phyloP scores from a whole-genome alignment of 176 grass and related monocot genomes.

The Elymus sibiricus region DNA sequence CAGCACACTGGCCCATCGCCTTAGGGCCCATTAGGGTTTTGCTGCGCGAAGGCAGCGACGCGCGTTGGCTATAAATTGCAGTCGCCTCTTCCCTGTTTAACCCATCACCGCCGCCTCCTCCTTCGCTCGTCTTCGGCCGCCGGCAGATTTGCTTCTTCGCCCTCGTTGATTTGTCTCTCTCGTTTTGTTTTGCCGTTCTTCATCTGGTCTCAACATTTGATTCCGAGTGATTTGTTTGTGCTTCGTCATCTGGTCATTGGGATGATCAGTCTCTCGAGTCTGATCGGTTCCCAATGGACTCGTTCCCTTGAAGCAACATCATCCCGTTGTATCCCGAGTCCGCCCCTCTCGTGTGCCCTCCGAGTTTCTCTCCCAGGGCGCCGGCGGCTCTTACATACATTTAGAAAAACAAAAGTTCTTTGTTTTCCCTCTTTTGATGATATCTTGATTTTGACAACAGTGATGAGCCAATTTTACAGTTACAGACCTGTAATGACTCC shows the following conservation, averaged over 20 bases:
- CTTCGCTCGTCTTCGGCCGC: background rate
- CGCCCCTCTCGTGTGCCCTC: conserved; percentile 18
- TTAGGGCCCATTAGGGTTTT: conserved; percentile 50
- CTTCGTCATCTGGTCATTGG: conserved; percentile 89
- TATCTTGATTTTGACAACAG: background rate
- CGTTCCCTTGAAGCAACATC: conserved; percentile 90
- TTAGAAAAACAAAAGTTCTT: background rate
- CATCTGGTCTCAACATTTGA: background rate
- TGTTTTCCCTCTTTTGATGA: too few relatives aligned
- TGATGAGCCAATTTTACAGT: conserved; percentile 39
- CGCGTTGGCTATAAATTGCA: conserved; percentile 21
- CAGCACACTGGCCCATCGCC: background rate
- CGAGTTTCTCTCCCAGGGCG: background rate
- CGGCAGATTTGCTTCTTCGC: background rate
- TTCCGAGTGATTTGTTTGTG: background rate
- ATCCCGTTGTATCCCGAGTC: conserved; percentile 50
- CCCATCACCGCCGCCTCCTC: background rate
- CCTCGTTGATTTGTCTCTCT: background rate
- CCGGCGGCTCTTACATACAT: conserved; percentile 63
- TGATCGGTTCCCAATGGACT: conserved; percentile 42
- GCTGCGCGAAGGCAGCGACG: background rate
- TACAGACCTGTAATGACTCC: conserved; percentile 84
- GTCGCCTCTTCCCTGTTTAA: background rate
- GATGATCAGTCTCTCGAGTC: conserved; percentile 1
- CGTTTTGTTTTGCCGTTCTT: background rate